phyloP scores from a whole-genome alignment of 2,329 filamentous ascomycete species.

The Colletotrichum liriopes region DNA sequence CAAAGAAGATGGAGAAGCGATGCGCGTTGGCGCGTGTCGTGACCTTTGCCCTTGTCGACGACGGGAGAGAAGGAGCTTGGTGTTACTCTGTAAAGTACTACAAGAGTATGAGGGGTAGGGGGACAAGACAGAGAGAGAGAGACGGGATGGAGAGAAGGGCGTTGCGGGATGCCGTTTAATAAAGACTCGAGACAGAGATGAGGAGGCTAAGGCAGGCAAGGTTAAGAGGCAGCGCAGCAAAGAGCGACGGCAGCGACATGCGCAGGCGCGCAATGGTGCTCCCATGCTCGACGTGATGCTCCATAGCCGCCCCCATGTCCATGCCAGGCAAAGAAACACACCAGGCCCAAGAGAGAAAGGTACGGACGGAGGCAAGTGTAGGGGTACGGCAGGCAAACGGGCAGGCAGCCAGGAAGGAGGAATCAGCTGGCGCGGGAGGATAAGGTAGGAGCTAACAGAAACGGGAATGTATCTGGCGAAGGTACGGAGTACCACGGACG shows the following conservation, averaged over 20 bases:
- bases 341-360: conserved; percentile 26
- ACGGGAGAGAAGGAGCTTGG: conserved; percentile 10
- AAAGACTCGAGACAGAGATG: conserved; percentile 29
- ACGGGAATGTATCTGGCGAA: background rate
- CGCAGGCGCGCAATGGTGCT: conserved; percentile 6
- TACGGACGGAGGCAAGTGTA: background rate
- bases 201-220: background rate
- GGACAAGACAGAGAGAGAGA: conserved; percentile 6
- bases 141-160: background rate
- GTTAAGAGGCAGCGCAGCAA: background rate
- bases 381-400: conserved; percentile 11
- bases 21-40: conserved; percentile 35
- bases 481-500: background rate
- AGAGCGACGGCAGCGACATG: conserved; percentile 14
- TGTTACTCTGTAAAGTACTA: conserved; percentile 32
- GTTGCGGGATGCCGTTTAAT: conserved; percentile 37
- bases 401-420: conserved; percentile 9
- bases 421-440: background rate
- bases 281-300: conserved; percentile 2
- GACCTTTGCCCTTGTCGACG: conserved; percentile 37
- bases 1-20: background rate
- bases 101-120: conserved; percentile 33
- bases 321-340: conserved; percentile 13
- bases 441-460: background rate
- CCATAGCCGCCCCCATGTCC: background rate